Percentiles rank a stretch among this genome's conserved stretches.
phyloP scores from a whole-genome alignment of 2,329 filamentous ascomycete species.

The Atkinsonella texensis region DNA sequence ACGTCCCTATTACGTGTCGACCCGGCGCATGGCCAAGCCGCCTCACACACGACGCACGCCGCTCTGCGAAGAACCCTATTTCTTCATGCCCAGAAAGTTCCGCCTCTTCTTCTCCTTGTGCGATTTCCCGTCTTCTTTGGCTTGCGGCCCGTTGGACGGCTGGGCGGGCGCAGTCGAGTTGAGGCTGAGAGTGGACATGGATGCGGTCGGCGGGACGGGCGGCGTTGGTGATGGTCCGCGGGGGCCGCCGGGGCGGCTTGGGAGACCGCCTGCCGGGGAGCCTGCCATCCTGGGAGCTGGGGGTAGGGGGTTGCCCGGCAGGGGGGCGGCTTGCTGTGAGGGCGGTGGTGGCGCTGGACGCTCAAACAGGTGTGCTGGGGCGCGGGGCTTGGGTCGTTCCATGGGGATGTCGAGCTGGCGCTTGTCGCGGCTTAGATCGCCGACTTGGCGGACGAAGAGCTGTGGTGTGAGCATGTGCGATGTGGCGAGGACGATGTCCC shows the following conservation, averaged over 20 bases:
- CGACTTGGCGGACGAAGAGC: slow-evolving; percentile 71
- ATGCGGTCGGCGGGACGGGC: slow-evolving; percentile 35
- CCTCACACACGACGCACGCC: neutral
- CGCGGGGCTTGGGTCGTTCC: slow-evolving; percentile 67
- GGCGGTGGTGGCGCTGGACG: slow-evolving; percentile 45
- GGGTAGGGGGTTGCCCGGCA: neutral
- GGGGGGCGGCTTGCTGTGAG: slow-evolving; percentile 11
- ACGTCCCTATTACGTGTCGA: too few species aligned
- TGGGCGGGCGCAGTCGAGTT: slow-evolving; percentile 9
- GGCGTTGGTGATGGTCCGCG: slow-evolving; percentile 5
- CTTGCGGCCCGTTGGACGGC: slow-evolving; percentile 4
- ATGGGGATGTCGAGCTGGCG: slow-evolving; percentile 68
- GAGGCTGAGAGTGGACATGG: slow-evolving; percentile 44
- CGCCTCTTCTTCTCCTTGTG: slow-evolving; percentile 52
- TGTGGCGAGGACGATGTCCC: slow-evolving; percentile 79
- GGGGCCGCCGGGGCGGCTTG: slow-evolving; percentile 11
- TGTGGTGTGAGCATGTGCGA: slow-evolving; percentile 86
- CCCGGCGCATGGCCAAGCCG: neutral
- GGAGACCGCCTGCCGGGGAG: slow-evolving; percentile 13
- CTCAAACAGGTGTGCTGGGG: slow-evolving; percentile 79
- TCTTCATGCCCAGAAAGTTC: slow-evolving; percentile 48
- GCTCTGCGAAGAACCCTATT: slow-evolving; percentile 28
- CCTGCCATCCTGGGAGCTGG: slow-evolving; percentile 3
- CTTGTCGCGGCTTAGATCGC: slow-evolving; percentile 65
- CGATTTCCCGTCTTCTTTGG: slow-evolving; percentile 26